phyloP scores from a whole-genome alignment of 768 basidiomycete species.

The Suillus lakei region DNA sequence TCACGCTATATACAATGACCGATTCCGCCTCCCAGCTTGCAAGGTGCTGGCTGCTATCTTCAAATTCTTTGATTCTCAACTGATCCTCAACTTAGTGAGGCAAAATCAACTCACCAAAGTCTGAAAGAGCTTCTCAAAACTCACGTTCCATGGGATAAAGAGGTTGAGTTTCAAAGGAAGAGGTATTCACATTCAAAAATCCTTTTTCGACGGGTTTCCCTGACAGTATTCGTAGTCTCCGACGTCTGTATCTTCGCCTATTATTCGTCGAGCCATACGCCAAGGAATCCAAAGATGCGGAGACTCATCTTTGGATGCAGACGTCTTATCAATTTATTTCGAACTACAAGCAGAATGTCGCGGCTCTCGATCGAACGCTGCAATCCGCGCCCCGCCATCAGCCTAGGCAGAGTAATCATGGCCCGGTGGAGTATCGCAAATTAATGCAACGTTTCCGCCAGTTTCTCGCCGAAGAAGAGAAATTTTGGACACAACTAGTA shows the following conservation, averaged over 20 bases:
- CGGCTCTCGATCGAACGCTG: constrained; percentile 63
- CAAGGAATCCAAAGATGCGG: constrained; percentile 77
- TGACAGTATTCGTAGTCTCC: constrained; percentile 51
- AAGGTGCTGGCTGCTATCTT: constrained; percentile 30
- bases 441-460: constrained; percentile 87
- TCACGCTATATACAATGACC: constrained; percentile 36
- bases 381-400: constrained; percentile 46
- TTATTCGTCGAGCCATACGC: constrained; percentile 72
- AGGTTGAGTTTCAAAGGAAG: constrained; percentile 86
- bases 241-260: constrained; percentile 70
- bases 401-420: constrained; percentile 47
- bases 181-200: constrained; percentile 58
- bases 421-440: constrained; percentile 84
- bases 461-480: constrained; percentile 89
- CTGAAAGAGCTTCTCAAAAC: constrained; percentile 78
- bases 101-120: constrained; percentile 72
- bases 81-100: constrained; percentile 59
- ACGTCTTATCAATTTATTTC: constrained; percentile 88
- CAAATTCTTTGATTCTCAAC: constrained; percentile 2
- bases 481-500: constrained; percentile 87
- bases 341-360: constrained; percentile 78
- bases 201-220: constrained; percentile 12
- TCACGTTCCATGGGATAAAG: constrained; percentile 81
- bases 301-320: constrained; percentile 91
- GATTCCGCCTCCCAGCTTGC: constrained; percentile 45